Evolutionary conservation across 768 basidiomycete genomes (phyloP).

Genomic region (Tulasnella sp.): DNA sequence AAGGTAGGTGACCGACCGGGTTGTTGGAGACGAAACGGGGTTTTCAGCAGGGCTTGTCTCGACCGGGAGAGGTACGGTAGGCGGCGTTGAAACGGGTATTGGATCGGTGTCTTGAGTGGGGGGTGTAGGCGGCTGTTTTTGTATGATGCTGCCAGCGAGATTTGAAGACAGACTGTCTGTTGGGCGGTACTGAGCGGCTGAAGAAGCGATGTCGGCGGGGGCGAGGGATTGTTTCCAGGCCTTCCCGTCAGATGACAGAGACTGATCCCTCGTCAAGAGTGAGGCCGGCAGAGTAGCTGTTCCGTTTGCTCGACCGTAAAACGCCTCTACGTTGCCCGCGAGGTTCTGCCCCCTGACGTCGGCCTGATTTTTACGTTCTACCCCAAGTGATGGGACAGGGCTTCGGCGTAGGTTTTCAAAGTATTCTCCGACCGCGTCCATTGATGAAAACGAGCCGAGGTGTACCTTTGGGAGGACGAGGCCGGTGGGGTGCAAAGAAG

Average conservation of each 20-base stretch:
- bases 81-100: too few species aligned
- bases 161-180: conserved; percentile 2
- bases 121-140: neutral
- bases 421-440: conserved; percentile 9
- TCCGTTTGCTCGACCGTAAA: neutral
- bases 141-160: neutral
- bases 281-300: neutral
- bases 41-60: neutral
- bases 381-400: neutral
- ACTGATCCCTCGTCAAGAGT: neutral
- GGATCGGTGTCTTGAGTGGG: conserved; percentile 6
- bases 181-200: neutral
- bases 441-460: conserved; percentile 20
- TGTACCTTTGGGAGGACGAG: conserved; percentile 20
- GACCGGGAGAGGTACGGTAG: neutral
- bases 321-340: neutral
- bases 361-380: neutral
- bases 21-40: neutral
- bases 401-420: neutral
- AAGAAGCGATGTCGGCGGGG: neutral
- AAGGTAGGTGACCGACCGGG: conserved; percentile 1
- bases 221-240: conserved; percentile 2
- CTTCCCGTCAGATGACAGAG: conserved; percentile 1
- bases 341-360: too few species aligned
- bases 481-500: neutral